Conservation (phyloP, 495 filamentous ascomycete genomes). For the Glonium stellatum region DNA sequence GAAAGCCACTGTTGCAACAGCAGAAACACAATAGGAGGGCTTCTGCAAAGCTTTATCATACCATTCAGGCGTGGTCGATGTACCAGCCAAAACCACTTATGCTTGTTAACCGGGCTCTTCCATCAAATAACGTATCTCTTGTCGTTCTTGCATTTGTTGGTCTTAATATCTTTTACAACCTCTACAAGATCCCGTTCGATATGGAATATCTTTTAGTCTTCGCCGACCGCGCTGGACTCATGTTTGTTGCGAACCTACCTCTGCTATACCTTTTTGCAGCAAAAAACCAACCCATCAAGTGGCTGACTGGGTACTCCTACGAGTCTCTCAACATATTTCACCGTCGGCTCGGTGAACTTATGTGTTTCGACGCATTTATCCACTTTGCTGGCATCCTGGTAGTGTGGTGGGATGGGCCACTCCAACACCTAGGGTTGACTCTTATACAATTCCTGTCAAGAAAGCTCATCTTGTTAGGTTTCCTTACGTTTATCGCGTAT, state of each 20-base stretch:
- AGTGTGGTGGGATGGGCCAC: slow-evolving; percentile 41
- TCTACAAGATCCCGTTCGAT: slow-evolving; percentile 43
- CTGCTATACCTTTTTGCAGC: slow-evolving; percentile 55
- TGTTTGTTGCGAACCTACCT: slow-evolving; percentile 54
- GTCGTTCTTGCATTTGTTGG: slow-evolving; percentile 43
- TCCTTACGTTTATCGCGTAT: slow-evolving; percentile 46
- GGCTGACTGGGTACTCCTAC: slow-evolving; percentile 56
- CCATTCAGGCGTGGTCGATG: slow-evolving; percentile 35
- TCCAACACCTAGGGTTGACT: slow-evolving; percentile 38
- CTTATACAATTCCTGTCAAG: slow-evolving; percentile 37
- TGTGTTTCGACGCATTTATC: slow-evolving; percentile 42
- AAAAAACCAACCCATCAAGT: slow-evolving; percentile 55
- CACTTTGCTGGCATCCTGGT: slow-evolving; percentile 43
- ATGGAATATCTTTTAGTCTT: slow-evolving; percentile 46
- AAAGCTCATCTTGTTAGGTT: slow-evolving; percentile 40
- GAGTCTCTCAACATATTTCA: slow-evolving; percentile 59
- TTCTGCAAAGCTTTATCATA: slow-evolving; percentile 2
- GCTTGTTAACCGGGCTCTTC: slow-evolving; percentile 47
- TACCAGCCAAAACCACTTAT: slow-evolving; percentile 52
- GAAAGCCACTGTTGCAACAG: slow-evolving; percentile 13
- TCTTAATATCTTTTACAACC: slow-evolving; percentile 50
- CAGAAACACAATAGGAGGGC: background rate
- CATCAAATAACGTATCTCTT: slow-evolving; percentile 48
- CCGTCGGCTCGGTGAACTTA: slow-evolving; percentile 44
- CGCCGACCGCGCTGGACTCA: slow-evolving; percentile 47